These are phyloP conservation scores for Pseudozyma pruni DNA, from an alignment of 1,284 basidiomycete species.

Conservation along the genomic window DNA sequence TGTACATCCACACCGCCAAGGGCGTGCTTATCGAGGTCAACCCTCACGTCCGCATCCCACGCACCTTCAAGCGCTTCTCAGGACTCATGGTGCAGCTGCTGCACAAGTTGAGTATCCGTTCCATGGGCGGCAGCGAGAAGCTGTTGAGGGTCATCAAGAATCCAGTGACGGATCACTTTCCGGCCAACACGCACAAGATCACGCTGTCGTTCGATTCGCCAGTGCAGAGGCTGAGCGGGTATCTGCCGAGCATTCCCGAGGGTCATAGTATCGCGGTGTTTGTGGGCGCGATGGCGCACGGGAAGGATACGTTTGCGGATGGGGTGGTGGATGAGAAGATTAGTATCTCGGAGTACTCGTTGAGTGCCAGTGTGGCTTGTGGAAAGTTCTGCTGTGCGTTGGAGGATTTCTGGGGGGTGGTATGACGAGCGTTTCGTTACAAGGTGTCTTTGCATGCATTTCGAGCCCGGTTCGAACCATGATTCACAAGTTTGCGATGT, in stretches of 20 bases:
- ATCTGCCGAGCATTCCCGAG: constrained; percentile 82
- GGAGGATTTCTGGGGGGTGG: constrained; percentile 69
- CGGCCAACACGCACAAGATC: constrained; percentile 93
- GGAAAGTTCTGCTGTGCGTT: constrained; percentile 84
- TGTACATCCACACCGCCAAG: constrained; percentile 97
- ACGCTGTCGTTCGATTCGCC: constrained; percentile 87
- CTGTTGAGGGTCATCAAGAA: constrained; percentile 98
- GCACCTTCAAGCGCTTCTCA: constrained; percentile 98
- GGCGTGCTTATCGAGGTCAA: constrained; percentile 99
- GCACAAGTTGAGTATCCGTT: constrained; percentile 93
- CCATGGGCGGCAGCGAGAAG: constrained; percentile 95
- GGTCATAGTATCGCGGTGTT: constrained; percentile 93
- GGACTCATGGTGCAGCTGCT: constrained; percentile 99
- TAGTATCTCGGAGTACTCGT: constrained; percentile 90
- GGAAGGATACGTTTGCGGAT: constrained; percentile 95
- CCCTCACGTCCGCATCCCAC: constrained; percentile 93
- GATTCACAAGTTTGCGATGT: too few species aligned
- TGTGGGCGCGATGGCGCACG: constrained; percentile 79
- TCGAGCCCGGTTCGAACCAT: too few species aligned
- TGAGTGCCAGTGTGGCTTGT: constrained; percentile 94
- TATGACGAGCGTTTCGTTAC: constrained; percentile 33
- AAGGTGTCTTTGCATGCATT: neutral
- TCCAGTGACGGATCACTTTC: constrained; percentile 93
- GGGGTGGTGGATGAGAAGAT: constrained; percentile 97
- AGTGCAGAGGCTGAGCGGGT: constrained; percentile 82